These are phyloP conservation scores for button mushroom (Agaricus bisporus) DNA, from an alignment of 768 basidiomycete species.

Conservation along the genomic window DNA sequence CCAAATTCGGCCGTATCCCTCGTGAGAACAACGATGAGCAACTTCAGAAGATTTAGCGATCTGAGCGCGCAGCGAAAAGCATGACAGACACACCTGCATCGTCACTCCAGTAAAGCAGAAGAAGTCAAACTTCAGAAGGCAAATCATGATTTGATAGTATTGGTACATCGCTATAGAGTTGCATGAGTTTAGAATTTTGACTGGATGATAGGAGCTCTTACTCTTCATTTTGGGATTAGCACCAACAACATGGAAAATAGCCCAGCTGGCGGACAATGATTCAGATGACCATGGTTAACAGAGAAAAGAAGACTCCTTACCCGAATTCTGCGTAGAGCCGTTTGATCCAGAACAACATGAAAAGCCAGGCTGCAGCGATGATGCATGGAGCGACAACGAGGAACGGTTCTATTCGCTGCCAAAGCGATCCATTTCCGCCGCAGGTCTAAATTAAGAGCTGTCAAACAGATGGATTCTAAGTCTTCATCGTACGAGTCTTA, in stretches of 20 bases:
- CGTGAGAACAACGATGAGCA: slow-evolving; percentile 72
- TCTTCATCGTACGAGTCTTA: slow-evolving; percentile 21
- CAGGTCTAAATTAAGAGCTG: slow-evolving; percentile 31
- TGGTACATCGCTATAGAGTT: slow-evolving; percentile 70
- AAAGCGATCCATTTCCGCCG: slow-evolving; percentile 49
- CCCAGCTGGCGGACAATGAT: slow-evolving; percentile 54
- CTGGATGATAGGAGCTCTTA: slow-evolving; percentile 23
- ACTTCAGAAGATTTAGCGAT: slow-evolving; percentile 31
- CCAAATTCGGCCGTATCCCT: slow-evolving; percentile 69
- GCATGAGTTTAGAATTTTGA: slow-evolving; percentile 4
- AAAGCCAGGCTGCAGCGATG: slow-evolving; percentile 60
- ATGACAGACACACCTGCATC: slow-evolving; percentile 54
- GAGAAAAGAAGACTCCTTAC: slow-evolving; percentile 35
- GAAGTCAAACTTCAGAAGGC: slow-evolving; percentile 86
- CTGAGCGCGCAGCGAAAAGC: background rate
- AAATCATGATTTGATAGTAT: slow-evolving; percentile 83
- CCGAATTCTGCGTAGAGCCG: slow-evolving; percentile 79
- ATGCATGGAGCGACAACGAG: slow-evolving; percentile 69
- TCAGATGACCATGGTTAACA: background rate
- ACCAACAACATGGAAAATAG: slow-evolving; percentile 85
- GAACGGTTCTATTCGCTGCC: slow-evolving; percentile 53
- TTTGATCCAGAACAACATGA: slow-evolving; percentile 63
- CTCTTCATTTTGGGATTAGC: slow-evolving; percentile 83
- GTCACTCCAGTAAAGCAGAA: slow-evolving; percentile 85
- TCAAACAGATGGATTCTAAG: background rate